These are phyloP conservation scores for Metarhizium robertsii DNA, from an alignment of 2,329 filamentous ascomycete species.

Conservation along the genomic window DNA sequence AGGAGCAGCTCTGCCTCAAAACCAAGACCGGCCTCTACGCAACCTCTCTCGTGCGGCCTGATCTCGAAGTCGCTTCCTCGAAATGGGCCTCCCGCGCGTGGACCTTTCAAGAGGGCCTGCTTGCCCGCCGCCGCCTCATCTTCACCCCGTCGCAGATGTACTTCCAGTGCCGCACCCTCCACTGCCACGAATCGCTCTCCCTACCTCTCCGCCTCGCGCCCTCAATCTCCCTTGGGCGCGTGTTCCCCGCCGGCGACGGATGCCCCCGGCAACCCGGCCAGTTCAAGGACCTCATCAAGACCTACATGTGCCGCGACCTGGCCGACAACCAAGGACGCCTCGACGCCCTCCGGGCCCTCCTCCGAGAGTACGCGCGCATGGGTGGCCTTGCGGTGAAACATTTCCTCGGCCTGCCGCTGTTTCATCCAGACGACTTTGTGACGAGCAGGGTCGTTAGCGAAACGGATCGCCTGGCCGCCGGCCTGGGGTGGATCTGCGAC, in stretches of 20 bases:
- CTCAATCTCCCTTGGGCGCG: constrained; percentile 21
- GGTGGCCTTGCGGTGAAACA: constrained; percentile 18
- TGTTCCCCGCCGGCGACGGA: constrained; percentile 18
- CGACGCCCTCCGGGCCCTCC: constrained; percentile 24
- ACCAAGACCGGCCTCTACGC: constrained; percentile 24
- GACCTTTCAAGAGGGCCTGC: constrained; percentile 27
- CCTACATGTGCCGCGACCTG: constrained; percentile 22
- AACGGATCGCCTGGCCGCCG: constrained; percentile 25
- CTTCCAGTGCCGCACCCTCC: constrained; percentile 27
- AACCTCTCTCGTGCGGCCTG: constrained; percentile 25
- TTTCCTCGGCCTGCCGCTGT: constrained; percentile 25
- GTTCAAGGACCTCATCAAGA: constrained; percentile 19
- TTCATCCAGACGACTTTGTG: constrained; percentile 22
- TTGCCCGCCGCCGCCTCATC: constrained; percentile 25
- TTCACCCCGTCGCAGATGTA: constrained; percentile 28
- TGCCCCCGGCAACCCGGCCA: constrained; percentile 13
- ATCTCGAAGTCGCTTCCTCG: constrained; percentile 24
- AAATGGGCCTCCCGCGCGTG: constrained; percentile 25
- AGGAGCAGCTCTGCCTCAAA: constrained; percentile 25
- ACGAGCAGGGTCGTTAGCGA: constrained; percentile 17
- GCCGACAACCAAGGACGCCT: constrained; percentile 19
- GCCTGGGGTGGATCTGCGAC: constrained; percentile 24
- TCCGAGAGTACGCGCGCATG: constrained; percentile 18
- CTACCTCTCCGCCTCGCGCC: constrained; percentile 22
- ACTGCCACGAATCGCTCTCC: constrained; percentile 28